Percentiles rank a stretch among this genome's conserved stretches.
Evolutionary conservation across 345 rosid genomes (phyloP).

Genomic region (Eucalyptus lansdowneana): DNA sequence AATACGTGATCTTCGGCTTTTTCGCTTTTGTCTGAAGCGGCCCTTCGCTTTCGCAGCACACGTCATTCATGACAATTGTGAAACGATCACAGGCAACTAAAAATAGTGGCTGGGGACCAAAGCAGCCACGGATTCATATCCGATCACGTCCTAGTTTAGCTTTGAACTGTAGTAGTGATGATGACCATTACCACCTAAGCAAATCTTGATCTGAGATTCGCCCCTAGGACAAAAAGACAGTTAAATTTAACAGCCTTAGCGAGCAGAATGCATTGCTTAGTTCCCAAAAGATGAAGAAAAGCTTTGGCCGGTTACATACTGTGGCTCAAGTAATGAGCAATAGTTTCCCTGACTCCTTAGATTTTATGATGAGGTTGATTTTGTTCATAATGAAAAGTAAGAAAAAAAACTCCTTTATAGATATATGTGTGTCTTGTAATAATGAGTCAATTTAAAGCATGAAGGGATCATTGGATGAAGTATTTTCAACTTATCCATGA

Average conservation of each 20-base stretch:
- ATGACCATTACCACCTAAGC: not conserved
- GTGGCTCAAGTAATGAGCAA: not conserved
- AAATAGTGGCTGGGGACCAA: not conserved
- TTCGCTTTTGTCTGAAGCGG: not conserved
- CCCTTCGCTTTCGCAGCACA: not conserved
- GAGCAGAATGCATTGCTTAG: not conserved
- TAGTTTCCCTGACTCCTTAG: not conserved
- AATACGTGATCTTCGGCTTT: not conserved
- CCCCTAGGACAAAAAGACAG: not conserved
- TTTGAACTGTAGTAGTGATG: not conserved
- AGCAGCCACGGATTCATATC: not conserved
- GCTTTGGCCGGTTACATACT: not conserved
- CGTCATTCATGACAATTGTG: not conserved
- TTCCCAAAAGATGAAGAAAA: not conserved
- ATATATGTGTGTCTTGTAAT: not conserved
- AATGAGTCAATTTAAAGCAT: not conserved
- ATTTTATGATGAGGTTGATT: not conserved
- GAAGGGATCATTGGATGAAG: not conserved
- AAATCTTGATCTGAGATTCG: not conserved
- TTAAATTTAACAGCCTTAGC: not conserved
- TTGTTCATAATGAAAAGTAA: not conserved
- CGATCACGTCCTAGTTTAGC: not conserved
- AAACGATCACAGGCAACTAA: not conserved
- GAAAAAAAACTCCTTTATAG: not conserved
- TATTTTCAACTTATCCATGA: not conserved